Conservation (phyloP, 306 rosid genomes). For the Parietaria judaica region DNA sequence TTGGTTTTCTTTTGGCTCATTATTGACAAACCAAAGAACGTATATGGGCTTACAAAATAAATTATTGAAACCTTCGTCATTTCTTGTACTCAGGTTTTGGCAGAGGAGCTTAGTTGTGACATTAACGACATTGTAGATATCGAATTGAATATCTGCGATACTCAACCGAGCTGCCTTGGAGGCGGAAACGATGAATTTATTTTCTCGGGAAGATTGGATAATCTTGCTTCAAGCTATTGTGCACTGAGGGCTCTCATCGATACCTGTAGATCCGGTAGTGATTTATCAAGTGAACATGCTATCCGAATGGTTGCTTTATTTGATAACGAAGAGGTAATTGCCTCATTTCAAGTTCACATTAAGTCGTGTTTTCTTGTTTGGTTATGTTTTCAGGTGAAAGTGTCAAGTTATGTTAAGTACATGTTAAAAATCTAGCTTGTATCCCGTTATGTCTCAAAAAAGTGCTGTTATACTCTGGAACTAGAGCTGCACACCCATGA, state of each 20-base stretch:
- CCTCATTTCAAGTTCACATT: conserved; percentile 11
- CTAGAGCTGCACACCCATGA: no score
- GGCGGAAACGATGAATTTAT: conserved; percentile 90
- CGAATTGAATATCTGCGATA: conserved; percentile 89
- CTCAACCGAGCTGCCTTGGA: conserved; percentile 97
- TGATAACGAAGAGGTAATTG: conserved; percentile 93
- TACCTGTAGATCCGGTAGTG: conserved; percentile 52
- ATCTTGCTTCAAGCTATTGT: conserved; percentile 94
- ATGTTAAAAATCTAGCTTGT: no score
- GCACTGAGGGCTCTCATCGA: conserved; percentile 85
- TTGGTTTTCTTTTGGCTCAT: not conserved
- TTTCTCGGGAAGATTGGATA: conserved; percentile 95
- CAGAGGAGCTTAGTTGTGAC: conserved; percentile 70
- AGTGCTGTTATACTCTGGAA: no score
- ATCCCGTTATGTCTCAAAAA: no score
- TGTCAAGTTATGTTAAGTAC: no score
- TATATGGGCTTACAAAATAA: not conserved
- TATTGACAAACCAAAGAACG: not conserved
- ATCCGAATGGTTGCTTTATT: conserved; percentile 95
- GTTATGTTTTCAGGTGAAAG: no score
- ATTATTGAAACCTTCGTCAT: conserved; percentile 13
- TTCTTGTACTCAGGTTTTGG: conserved; percentile 48
- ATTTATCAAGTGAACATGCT: conserved; percentile 56
- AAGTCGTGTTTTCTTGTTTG: conserved; percentile 3
- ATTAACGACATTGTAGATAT: conserved; percentile 63